A percentile compares a stretch with the other conserved stretches of the same genome.
Evolutionary conservation across 495 filamentous ascomycete species (phyloP).

Genomic region (Lasiosphaeria miniovina): DNA sequence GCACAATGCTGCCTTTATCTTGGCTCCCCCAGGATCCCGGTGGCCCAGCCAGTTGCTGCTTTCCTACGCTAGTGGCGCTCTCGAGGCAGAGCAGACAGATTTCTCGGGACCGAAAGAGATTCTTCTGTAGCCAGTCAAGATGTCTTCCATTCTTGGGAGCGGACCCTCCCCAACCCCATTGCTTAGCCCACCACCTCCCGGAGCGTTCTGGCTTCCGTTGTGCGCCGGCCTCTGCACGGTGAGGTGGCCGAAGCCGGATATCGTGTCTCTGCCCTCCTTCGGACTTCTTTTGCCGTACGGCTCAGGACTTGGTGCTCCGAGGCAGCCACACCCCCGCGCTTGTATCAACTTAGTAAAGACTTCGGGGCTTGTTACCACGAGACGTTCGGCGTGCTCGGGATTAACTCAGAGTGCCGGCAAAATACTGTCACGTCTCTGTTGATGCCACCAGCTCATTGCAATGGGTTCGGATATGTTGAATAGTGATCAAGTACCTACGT

Average conservation of each 20-base stretch:
- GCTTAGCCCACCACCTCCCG: not conserved
- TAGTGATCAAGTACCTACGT: too few relatives aligned
- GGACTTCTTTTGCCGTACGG: not conserved
- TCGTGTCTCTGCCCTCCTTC: slow-evolving; percentile 2
- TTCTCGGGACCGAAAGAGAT: slow-evolving; percentile 10
- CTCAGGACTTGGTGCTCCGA: not conserved
- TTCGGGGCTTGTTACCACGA: too few relatives aligned
- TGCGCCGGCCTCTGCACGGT: not conserved
- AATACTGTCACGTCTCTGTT: too few relatives aligned
- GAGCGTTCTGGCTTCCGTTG: not conserved
- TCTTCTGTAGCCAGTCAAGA: not conserved
- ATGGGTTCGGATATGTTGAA: too few relatives aligned
- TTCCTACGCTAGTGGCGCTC: slow-evolving; percentile 6
- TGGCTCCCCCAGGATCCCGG: not conserved
- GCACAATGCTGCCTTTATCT: not conserved
- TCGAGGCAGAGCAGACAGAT: not conserved
- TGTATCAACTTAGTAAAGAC: not conserved
- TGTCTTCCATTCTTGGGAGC: not conserved
- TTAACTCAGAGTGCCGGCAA: too few relatives aligned
- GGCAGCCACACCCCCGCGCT: not conserved
- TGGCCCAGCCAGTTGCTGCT: not conserved
- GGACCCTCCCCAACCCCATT: not conserved
- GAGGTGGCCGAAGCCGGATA: not conserved
- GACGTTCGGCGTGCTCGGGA: too few relatives aligned
- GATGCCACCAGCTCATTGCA: too few relatives aligned